These are phyloP conservation scores for Paxillus rubicundulus DNA, from an alignment of 768 basidiomycete genomes.

Conservation along the genomic window DNA sequence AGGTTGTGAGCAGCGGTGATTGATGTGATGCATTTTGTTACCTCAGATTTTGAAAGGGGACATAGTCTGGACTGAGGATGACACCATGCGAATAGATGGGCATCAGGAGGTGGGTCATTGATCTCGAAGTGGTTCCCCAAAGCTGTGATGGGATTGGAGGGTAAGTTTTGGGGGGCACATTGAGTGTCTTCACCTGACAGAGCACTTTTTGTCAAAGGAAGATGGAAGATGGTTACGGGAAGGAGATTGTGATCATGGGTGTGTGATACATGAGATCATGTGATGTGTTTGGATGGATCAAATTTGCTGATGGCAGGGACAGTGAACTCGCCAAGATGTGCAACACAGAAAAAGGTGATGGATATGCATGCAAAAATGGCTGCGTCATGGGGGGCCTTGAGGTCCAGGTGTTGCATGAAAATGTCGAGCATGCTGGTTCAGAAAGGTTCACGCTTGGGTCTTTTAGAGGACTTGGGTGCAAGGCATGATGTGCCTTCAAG, in stretches of 20 bases:
- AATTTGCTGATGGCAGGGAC: slow-evolving; percentile 33
- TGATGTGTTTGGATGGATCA: slow-evolving; percentile 30
- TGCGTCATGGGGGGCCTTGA: slow-evolving; percentile 28
- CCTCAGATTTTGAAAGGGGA: too few relatives aligned
- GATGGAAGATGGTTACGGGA: slow-evolving; percentile 7
- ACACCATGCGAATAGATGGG: slow-evolving; percentile 1
- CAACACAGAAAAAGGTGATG: slow-evolving; percentile 35
- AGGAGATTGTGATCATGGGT: slow-evolving; percentile 20
- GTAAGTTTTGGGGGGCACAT: not conserved
- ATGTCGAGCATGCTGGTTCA: slow-evolving; percentile 10
- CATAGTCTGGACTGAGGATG: too few relatives aligned
- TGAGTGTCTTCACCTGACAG: not conserved
- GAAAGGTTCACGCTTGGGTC: slow-evolving; percentile 31
- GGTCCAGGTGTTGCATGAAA: slow-evolving; percentile 20
- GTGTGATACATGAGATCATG: slow-evolving; percentile 17
- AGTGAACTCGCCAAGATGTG: slow-evolving; percentile 39
- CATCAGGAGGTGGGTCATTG: not conserved
- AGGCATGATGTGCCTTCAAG: slow-evolving; percentile 14
- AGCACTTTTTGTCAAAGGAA: not conserved
- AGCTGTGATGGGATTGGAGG: not conserved
- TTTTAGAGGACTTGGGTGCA: slow-evolving; percentile 15
- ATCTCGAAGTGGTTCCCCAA: not conserved
- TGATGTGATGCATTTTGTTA: too few relatives aligned
- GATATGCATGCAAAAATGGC: slow-evolving; percentile 36
- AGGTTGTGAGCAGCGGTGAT: too few relatives aligned